Evolutionary conservation across 495 filamentous ascomycete genomes (phyloP).

Genomic region (Polyplosphaeria fusca): DNA sequence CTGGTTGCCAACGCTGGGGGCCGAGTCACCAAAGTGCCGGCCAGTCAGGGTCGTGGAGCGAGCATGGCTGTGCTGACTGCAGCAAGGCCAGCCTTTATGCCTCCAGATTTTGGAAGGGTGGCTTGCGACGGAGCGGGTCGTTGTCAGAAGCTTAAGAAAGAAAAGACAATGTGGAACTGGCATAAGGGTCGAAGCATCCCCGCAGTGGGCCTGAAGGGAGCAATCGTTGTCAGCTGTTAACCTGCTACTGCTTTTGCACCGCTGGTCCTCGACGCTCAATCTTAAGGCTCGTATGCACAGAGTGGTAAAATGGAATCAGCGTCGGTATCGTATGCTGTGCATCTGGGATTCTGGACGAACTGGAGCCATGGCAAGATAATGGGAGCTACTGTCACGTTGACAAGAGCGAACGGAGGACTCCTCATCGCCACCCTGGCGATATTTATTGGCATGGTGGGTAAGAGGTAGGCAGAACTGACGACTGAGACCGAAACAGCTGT

Average conservation of each 20-base stretch:
- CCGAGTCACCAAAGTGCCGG: not conserved
- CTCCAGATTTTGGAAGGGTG: not conserved
- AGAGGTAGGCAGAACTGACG: not conserved
- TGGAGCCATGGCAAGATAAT: constrained; percentile 40
- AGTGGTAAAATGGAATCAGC: not conserved
- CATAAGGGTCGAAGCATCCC: not conserved
- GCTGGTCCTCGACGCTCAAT: not conserved
- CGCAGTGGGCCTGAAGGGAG: not conserved
- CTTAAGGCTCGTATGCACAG: not conserved
- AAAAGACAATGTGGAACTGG: not conserved
- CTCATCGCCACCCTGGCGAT: constrained; percentile 46
- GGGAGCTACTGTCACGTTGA: constrained; percentile 47
- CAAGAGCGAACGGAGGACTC: constrained; percentile 37
- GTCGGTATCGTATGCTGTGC: constrained; percentile 6
- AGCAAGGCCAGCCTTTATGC: not conserved
- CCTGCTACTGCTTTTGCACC: too few relatives aligned
- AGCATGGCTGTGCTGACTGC: not conserved
- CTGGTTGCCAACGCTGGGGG: not conserved
- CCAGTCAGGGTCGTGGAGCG: not conserved
- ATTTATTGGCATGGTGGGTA: constrained; percentile 42
- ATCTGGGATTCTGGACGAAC: constrained; percentile 46
- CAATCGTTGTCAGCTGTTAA: too few relatives aligned
- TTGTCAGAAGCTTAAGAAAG: not conserved
- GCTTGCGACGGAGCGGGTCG: not conserved
- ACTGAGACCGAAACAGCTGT: not conserved